Evolutionary conservation across 192 early-diverging fungal genomes (phyloP).

Genomic region (Coemansia reversa): DNA sequence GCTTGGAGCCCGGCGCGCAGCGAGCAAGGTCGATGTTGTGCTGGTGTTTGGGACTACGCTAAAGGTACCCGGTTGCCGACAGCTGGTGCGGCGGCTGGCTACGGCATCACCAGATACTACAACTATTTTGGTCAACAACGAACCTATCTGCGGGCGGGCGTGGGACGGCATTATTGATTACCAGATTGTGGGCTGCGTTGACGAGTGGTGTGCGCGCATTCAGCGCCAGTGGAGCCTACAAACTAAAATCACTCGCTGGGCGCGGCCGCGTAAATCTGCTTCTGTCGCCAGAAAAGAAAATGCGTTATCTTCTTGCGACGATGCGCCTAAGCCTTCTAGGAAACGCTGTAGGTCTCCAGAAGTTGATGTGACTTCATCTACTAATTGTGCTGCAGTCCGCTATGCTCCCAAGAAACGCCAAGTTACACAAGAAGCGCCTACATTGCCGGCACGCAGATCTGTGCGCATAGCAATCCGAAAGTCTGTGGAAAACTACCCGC

Average conservation of each 20-base stretch:
- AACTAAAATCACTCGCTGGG: conserved; percentile 50
- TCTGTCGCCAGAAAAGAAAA: conserved; percentile 1
- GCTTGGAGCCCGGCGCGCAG: conserved; percentile 27
- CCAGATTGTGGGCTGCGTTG: conserved; percentile 50
- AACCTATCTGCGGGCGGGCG: conserved; percentile 47
- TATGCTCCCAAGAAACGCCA: not conserved
- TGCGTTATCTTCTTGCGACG: no score
- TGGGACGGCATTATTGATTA: conserved; percentile 53
- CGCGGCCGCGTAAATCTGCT: conserved; percentile 24
- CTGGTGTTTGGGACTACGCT: conserved; percentile 58
- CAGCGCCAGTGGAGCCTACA: conserved; percentile 41
- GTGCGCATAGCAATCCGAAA: conserved; percentile 32
- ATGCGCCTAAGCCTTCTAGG: not conserved
- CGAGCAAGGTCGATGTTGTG: conserved; percentile 27
- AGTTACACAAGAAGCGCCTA: not conserved
- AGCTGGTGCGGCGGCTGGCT: conserved; percentile 47
- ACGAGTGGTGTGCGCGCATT: conserved; percentile 47
- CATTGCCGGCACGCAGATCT: conserved; percentile 25
- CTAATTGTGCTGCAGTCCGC: no score
- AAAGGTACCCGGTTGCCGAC: conserved; percentile 53
- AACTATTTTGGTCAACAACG: conserved; percentile 49
- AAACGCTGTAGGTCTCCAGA: no score
- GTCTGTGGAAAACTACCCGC: conserved; percentile 11
- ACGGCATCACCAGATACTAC: conserved; percentile 26
- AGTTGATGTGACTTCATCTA: no score